phyloP scores from a whole-genome alignment of 371 early-diverging fungal species.

The Syncephalastrum contaminatum region DNA sequence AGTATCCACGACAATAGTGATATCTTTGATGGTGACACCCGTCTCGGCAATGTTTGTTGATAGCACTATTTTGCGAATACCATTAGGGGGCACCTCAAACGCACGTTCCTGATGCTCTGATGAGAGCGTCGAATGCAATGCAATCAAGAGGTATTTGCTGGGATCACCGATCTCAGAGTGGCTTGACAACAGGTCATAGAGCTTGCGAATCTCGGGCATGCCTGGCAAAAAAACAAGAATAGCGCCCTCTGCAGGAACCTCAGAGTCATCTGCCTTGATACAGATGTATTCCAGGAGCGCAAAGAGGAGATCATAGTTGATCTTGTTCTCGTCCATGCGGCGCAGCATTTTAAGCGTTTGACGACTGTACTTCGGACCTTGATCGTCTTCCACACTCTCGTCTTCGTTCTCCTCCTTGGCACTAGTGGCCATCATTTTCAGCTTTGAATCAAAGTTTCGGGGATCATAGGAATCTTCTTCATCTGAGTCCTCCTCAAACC shows the following conservation, averaged over 20 bases:
- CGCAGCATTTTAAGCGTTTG: constrained; percentile 49
- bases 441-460: constrained; percentile 20
- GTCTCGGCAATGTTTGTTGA: constrained; percentile 96
- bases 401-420: constrained; percentile 16
- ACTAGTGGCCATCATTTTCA: constrained; percentile 2
- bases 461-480: constrained; percentile 44
- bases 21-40: constrained; percentile 93
- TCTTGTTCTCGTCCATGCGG: constrained; percentile 61
- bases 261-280: constrained; percentile 13
- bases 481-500: constrained; percentile 45
- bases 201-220: constrained; percentile 71
- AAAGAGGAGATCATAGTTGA: constrained; percentile 74
- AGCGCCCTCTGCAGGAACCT: constrained; percentile 65
- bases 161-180: constrained; percentile 46
- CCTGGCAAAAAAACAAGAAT: constrained; percentile 91
- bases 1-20: constrained; percentile 92
- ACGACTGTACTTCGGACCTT: constrained; percentile 28
- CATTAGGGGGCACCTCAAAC: constrained; percentile 60
- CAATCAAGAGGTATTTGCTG: constrained; percentile 57
- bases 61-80: constrained; percentile 83
- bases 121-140: constrained; percentile 80
- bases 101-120: constrained; percentile 69
- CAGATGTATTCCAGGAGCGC: constrained; percentile 65
- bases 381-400: constrained; percentile 28
- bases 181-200: constrained; percentile 55